A percentile compares a stretch with the other conserved stretches of the same genome.
phyloP scores from a whole-genome alignment of 495 filamentous ascomycete species.

The Tuber magnatum region DNA sequence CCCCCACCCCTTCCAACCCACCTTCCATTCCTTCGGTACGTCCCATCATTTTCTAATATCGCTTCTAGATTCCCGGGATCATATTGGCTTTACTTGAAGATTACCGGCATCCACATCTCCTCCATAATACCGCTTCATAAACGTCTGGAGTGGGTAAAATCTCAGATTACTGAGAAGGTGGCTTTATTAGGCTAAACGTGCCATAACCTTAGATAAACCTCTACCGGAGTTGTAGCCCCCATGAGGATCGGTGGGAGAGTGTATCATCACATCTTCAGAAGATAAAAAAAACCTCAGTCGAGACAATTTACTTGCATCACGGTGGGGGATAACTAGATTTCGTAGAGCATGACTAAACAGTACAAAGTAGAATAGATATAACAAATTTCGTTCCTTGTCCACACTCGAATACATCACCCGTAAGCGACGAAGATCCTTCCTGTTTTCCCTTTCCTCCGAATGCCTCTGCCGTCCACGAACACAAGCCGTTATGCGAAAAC shows the following conservation, averaged over 20 bases:
- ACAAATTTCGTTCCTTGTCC: neutral
- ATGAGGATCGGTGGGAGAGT: neutral
- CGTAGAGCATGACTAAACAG: neutral
- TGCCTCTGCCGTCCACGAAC: neutral
- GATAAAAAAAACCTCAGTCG: neutral
- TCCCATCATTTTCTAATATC: neutral
- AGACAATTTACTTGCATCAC: neutral
- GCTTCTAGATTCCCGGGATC: neutral
- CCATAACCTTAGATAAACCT: neutral
- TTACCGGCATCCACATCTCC: neutral
- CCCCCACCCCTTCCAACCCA: neutral
- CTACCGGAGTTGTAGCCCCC: neutral
- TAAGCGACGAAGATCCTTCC: neutral
- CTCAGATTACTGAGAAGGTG: neutral
- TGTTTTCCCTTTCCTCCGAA: neutral
- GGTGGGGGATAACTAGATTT: neutral
- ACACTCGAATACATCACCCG: neutral
- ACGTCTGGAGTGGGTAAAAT: conserved; percentile 4
- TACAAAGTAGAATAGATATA: neutral
- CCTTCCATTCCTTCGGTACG: neutral
- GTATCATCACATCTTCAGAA: neutral
- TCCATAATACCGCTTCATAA: neutral
- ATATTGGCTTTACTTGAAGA: neutral
- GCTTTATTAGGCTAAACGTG: neutral
- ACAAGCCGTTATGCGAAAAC: neutral